These are phyloP conservation scores for Fusarium secorum DNA, from an alignment of 2,329 filamentous ascomycete species.

Conservation along the genomic window DNA sequence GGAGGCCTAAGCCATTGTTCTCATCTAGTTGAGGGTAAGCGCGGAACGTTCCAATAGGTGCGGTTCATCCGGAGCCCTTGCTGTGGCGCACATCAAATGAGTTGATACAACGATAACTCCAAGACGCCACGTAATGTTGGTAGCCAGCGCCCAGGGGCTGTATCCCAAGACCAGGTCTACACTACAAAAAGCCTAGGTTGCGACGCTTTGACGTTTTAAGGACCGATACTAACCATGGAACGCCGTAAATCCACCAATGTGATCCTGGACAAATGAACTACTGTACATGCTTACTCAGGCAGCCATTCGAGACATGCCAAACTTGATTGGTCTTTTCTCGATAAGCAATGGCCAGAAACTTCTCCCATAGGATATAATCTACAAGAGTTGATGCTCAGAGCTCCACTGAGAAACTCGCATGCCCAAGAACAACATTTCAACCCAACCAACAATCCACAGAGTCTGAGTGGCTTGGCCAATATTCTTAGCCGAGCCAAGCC, in stretches of 20 bases:
- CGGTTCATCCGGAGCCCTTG: not conserved
- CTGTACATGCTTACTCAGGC: slow-evolving; percentile 9
- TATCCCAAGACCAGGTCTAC: not conserved
- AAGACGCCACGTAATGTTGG: not conserved
- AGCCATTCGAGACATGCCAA: not conserved
- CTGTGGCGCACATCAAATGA: not conserved
- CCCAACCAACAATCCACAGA: not conserved
- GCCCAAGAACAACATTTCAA: not conserved
- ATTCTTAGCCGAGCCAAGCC: not conserved
- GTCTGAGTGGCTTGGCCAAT: not conserved
- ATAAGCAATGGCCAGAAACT: not conserved
- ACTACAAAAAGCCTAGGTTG: slow-evolving; percentile 5
- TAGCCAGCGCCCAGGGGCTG: not conserved
- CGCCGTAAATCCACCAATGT: slow-evolving; percentile 15
- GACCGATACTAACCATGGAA: not conserved
- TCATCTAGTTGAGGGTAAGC: not conserved
- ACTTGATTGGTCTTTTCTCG: slow-evolving; percentile 5
- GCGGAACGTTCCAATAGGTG: not conserved
- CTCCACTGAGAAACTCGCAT: slow-evolving; percentile 1
- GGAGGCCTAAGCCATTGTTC: not conserved
- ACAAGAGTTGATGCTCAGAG: not conserved
- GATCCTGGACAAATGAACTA: not conserved
- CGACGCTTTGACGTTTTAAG: slow-evolving; percentile 8
- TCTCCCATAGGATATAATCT: slow-evolving; percentile 4
- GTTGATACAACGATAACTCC: not conserved